Conservation (phyloP, 352 stramenopile genomes). For the Elongisporangium prolatum region DNA sequence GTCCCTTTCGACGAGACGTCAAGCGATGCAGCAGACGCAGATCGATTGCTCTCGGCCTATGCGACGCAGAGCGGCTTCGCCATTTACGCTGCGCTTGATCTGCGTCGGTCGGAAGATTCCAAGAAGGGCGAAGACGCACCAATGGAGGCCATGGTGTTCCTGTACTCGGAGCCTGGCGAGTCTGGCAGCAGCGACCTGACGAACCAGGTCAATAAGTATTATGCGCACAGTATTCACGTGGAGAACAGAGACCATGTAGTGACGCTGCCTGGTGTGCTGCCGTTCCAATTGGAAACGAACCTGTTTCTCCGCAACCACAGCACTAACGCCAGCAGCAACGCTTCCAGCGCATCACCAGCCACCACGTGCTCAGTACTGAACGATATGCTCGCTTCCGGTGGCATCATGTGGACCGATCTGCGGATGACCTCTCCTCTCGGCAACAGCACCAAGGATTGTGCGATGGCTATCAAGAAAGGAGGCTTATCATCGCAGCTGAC, state of each 20-base stretch:
- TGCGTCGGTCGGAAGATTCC: slow-evolving; percentile 18
- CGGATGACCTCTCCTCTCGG: slow-evolving; percentile 27
- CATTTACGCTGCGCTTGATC: slow-evolving; percentile 50
- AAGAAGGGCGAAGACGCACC: slow-evolving; percentile 5
- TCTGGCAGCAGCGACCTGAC: neutral
- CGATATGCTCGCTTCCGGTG: slow-evolving; percentile 34
- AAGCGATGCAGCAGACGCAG: slow-evolving; percentile 10
- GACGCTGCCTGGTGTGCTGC: slow-evolving; percentile 41
- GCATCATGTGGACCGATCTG: slow-evolving; percentile 46
- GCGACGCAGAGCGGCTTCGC: slow-evolving; percentile 24
- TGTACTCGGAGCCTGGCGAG: slow-evolving; percentile 12
- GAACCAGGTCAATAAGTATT: slow-evolving; percentile 45
- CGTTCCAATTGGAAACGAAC: slow-evolving; percentile 55
- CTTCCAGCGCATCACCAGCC: slow-evolving; percentile 7
- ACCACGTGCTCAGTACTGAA: slow-evolving; percentile 32
- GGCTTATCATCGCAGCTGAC: slow-evolving; percentile 16
- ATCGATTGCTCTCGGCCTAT: slow-evolving; percentile 32
- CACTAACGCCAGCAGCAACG: slow-evolving; percentile 5
- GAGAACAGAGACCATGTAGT: slow-evolving; percentile 5
- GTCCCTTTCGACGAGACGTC: slow-evolving; percentile 34
- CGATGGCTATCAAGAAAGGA: slow-evolving; percentile 15
- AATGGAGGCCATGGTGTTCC: slow-evolving; percentile 32
- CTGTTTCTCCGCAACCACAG: slow-evolving; percentile 30
- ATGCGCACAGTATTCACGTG: slow-evolving; percentile 3
- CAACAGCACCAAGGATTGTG: slow-evolving; percentile 19